Conservation (phyloP, 2,329 filamentous ascomycete species). For the Phyllosticta citriasiana region DNA sequence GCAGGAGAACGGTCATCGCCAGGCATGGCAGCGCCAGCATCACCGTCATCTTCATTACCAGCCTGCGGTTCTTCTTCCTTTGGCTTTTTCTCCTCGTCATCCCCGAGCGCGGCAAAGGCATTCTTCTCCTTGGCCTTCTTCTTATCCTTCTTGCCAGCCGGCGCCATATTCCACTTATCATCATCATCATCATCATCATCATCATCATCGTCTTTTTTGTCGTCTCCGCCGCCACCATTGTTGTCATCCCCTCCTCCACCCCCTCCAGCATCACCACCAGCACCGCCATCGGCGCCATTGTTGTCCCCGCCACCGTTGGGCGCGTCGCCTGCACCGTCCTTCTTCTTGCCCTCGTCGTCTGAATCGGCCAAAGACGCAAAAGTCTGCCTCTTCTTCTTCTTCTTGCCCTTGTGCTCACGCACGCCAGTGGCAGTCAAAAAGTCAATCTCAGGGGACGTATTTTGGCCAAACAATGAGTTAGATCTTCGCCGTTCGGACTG, state of each 20-base stretch:
- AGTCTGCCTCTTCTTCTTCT: slow-evolving; percentile 39
- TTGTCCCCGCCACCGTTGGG: slow-evolving; percentile 15
- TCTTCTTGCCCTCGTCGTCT: slow-evolving; percentile 38
- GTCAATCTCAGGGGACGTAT: slow-evolving; percentile 40
- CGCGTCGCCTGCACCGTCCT: slow-evolving; percentile 23
- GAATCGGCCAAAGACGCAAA: slow-evolving; percentile 28
- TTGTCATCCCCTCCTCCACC: slow-evolving; percentile 22
- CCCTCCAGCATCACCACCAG: slow-evolving; percentile 25
- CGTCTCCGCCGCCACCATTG: slow-evolving; percentile 13
- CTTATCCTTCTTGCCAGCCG: slow-evolving; percentile 30
- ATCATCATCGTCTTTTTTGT: slow-evolving; percentile 13
- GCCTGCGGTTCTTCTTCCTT: slow-evolving; percentile 23
- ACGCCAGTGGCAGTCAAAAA: slow-evolving; percentile 46
- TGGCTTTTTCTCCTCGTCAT: slow-evolving; percentile 27
- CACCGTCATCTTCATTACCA: slow-evolving; percentile 20
- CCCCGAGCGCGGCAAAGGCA: slow-evolving; percentile 5
- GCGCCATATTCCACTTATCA: slow-evolving; percentile 23
- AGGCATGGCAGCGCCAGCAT: slow-evolving; percentile 16
- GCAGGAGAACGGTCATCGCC: slow-evolving; percentile 4
- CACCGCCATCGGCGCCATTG: slow-evolving; percentile 20
- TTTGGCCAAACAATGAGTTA: neutral
- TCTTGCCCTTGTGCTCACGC: slow-evolving; percentile 40
- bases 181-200: slow-evolving; percentile 23
- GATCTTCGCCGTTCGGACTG: neutral
- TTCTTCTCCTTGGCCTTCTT: slow-evolving; percentile 29